Conservation (phyloP, 306 rosid species). For the Benincasa hispida region DNA sequence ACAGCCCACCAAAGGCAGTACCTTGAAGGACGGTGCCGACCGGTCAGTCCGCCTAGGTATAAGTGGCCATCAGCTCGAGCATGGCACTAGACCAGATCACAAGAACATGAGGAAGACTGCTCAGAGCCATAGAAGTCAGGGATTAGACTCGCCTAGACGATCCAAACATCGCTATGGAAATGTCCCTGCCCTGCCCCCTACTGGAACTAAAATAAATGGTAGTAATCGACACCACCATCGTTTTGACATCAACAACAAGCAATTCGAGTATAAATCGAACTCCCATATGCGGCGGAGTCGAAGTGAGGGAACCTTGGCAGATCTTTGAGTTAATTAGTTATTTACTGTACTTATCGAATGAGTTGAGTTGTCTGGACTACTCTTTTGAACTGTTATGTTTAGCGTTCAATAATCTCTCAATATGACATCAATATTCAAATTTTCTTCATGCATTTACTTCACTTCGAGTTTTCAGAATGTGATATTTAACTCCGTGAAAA, state of each 20-base stretch:
- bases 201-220: conserved; percentile 28
- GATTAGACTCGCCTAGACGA: conserved; percentile 21
- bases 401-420: not conserved
- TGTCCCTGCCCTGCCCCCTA: conserved; percentile 30
- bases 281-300: conserved; percentile 54
- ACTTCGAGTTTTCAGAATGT: not conserved
- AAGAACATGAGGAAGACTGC: conserved; percentile 42
- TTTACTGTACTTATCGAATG: not conserved
- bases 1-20: conserved; percentile 39
- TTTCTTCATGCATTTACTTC: not conserved
- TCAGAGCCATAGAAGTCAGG: conserved; percentile 38
- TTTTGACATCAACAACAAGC: conserved; percentile 28
- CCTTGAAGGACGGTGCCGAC: conserved; percentile 52
- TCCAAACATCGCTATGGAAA: conserved; percentile 37
- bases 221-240: conserved; percentile 22
- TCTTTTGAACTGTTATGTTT: not conserved
- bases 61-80: conserved; percentile 59
- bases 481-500: not conserved
- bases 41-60: conserved; percentile 55
- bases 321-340: conserved; percentile 24
- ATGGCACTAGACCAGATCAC: conserved; percentile 55
- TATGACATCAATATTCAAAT: not conserved
- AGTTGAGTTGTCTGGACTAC: not conserved
- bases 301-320: conserved; percentile 63
- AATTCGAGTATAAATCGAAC: conserved; percentile 12